phyloP scores from a whole-genome alignment of 352 stramenopile species.

The Peronospora farinosa region DNA sequence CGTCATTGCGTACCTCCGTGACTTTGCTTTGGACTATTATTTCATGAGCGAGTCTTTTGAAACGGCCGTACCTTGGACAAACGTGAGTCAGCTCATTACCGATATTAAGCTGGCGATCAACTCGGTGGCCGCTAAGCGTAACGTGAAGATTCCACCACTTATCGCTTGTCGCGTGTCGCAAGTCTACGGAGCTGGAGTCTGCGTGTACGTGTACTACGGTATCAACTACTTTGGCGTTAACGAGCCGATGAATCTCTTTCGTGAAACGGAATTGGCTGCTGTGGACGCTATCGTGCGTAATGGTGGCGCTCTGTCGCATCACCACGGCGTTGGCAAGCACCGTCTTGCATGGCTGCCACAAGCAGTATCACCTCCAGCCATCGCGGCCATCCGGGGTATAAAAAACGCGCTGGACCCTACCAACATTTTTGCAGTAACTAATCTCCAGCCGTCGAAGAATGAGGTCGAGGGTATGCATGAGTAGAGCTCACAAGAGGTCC shows the following conservation, averaged over 20 bases:
- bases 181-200: slow-evolving; percentile 92
- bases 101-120: slow-evolving; percentile 57
- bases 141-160: slow-evolving; percentile 77
- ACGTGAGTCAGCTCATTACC: slow-evolving; percentile 45
- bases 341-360: slow-evolving; percentile 78
- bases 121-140: slow-evolving; percentile 25
- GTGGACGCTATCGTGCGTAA: slow-evolving; percentile 86
- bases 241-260: slow-evolving; percentile 79
- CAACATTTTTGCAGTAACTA: slow-evolving; percentile 90
- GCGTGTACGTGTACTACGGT: slow-evolving; percentile 95
- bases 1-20: slow-evolving; percentile 91
- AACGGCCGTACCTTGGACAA: slow-evolving; percentile 75
- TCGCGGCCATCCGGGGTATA: slow-evolving; percentile 66
- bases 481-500: slow-evolving; percentile 3
- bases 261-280: slow-evolving; percentile 60
- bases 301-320: slow-evolving; percentile 90
- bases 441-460: slow-evolving; percentile 42
- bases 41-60: slow-evolving; percentile 91
- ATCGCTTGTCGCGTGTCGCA: slow-evolving; percentile 91
- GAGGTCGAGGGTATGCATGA: slow-evolving; percentile 4
- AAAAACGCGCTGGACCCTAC: slow-evolving; percentile 86
- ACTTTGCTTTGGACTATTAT: slow-evolving; percentile 90
- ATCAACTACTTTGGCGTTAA: slow-evolving; percentile 87
- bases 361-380: slow-evolving; percentile 71
- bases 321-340: slow-evolving; percentile 94